Base-by-base conservation (phyloP, 2,329 filamentous ascomycete genomes). In the Penicillium sp. region DNA sequence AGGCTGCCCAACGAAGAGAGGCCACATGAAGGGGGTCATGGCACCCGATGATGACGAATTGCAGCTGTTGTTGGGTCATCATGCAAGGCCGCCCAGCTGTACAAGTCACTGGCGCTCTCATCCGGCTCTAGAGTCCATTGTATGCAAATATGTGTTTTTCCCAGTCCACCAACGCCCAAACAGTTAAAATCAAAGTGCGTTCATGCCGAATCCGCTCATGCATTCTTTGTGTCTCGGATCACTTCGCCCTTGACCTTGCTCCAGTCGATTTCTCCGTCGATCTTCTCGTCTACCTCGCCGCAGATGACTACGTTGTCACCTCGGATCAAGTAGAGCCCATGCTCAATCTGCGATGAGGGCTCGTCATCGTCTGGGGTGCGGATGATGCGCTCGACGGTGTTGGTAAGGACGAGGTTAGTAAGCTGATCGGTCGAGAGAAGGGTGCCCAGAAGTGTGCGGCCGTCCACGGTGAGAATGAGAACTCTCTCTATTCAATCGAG, bases 191-290 rank as follows among this genome's bases (percentile, higher is more conserved):
- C 35, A 50, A 44, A 56, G 27, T 41, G 14, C 25, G 27, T 28
- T 46, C 33, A 30, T 54, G 47, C 40, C 44, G 30, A 25, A 2
- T 14, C 35, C 27, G 51, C 50, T 79, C 71, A 83, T 65, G 73
- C 70, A 68, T 96, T 91, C 73, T 94, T 96, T 64, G 91, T 92
- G 47, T 85, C 85, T 51, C 90, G 90, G 64, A 97, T 88, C 27
- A 88, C 84, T 53, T 86, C 84, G 4, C 92, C 92, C 69, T 88
- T 87, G 35, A 99, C 94, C 71, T 95, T 86, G 18, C 81, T 80
- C 94, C 94, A 99, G 75, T 96, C 87, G 68, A 99, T 97, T 63
- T 87, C 91, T 35, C 80, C 82, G 74, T 99, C 94, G 53, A 97
- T 77, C 62, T 88, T 82, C 73, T 96, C 92, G 70, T 99, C 91